Evolutionary conservation across 345 rosid genomes (phyloP).

Genomic region (Eucalyptus guilfoylei): DNA sequence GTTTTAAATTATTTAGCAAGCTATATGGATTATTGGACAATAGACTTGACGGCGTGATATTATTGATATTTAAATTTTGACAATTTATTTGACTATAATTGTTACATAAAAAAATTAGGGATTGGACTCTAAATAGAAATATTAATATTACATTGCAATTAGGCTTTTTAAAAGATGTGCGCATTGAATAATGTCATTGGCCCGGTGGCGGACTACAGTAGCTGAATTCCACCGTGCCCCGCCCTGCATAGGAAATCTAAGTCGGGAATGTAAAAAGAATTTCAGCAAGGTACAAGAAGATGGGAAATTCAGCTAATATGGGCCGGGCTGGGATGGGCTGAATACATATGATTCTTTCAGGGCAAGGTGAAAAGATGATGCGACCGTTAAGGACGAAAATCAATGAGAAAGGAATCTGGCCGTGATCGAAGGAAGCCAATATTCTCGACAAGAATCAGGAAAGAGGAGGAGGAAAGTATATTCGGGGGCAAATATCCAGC

Average conservation of each 20-base stretch:
- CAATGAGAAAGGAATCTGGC: neutral
- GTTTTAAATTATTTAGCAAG: no score
- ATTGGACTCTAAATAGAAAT: neutral
- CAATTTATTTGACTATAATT: no score
- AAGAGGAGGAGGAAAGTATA: neutral
- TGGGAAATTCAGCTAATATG: neutral
- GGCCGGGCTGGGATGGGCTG: neutral
- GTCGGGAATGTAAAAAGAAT: neutral
- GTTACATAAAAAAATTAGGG: neutral
- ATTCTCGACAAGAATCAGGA: neutral
- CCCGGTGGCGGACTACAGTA: neutral
- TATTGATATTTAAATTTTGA: no score
- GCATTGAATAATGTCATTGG: neutral
- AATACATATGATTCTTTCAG: neutral
- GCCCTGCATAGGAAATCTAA: neutral
- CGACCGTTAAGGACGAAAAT: neutral
- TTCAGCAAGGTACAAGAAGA: neutral
- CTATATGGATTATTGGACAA: no score
- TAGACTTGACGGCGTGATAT: no score
- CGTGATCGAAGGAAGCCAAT: neutral
- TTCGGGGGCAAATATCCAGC: neutral
- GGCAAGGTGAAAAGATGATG: neutral
- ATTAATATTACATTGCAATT: neutral
- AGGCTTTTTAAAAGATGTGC: neutral
- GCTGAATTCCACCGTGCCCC: neutral